These are phyloP conservation scores for Arthroderma sp. DNA, from an alignment of 2,329 filamentous ascomycete species.

Conservation along the genomic window DNA sequence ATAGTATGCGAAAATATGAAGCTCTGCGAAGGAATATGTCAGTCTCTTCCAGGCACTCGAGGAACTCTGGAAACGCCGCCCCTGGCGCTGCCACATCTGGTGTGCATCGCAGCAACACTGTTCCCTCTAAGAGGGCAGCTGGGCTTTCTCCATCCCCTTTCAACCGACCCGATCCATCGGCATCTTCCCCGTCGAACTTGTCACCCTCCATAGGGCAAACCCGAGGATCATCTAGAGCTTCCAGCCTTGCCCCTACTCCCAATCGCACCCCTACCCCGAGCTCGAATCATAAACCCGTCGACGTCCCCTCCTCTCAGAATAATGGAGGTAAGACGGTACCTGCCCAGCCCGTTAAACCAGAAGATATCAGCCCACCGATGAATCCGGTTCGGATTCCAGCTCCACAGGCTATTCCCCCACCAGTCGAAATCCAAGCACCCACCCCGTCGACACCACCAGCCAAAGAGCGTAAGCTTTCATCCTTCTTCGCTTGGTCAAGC, in stretches of 20 bases:
- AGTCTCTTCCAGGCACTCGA: constrained; percentile 80
- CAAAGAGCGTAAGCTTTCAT: constrained; percentile 55
- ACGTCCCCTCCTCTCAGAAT: not conserved
- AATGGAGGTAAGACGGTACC: not conserved
- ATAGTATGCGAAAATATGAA: constrained; percentile 68
- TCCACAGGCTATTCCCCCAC: not conserved
- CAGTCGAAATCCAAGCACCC: not conserved
- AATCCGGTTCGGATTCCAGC: not conserved
- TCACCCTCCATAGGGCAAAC: constrained; percentile 13
- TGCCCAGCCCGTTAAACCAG: not conserved
- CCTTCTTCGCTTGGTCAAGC: constrained; percentile 55
- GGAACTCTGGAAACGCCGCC: constrained; percentile 46
- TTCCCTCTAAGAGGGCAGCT: constrained; percentile 63
- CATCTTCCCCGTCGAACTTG: constrained; percentile 34
- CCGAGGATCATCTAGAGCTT: too few species aligned
- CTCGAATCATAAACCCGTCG: not conserved
- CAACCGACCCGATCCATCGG: constrained; percentile 4
- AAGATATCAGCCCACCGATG: not conserved
- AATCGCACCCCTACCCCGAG: too few species aligned
- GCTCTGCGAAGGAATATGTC: constrained; percentile 74
- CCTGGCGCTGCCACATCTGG: constrained; percentile 34
- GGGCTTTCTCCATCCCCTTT: constrained; percentile 22
- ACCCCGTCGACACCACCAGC: constrained; percentile 38
- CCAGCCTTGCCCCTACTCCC: too few species aligned
- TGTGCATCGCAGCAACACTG: constrained; percentile 73